Conservation (phyloP, 2,329 filamentous ascomycete species). For the Trichoderma pleuroti region DNA sequence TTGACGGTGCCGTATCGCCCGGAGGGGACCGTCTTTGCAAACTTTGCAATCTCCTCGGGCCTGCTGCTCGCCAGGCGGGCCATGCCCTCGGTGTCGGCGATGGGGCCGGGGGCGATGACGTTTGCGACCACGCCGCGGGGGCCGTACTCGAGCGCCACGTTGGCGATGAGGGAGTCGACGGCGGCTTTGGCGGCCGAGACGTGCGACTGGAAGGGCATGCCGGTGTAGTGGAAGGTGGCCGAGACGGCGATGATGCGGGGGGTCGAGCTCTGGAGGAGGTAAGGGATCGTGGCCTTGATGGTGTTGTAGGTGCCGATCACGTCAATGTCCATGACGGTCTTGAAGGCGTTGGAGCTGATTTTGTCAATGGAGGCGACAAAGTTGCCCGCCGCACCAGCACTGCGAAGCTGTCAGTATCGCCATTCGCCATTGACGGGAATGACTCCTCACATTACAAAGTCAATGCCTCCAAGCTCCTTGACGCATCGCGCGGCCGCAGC, state of each 20-base stretch:
- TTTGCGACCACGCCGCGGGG: conserved; percentile 85
- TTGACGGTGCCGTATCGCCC: conserved; percentile 75
- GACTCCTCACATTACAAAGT: conserved; percentile 76
- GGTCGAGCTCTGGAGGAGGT: conserved; percentile 70
- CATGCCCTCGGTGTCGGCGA: conserved; percentile 80
- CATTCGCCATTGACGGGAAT: neutral
- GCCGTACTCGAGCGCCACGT: conserved; percentile 83
- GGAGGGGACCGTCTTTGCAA: conserved; percentile 57
- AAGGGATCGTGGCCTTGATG: conserved; percentile 82
- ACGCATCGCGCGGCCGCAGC: conserved; percentile 75
- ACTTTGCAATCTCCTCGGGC: conserved; percentile 32
- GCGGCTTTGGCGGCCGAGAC: conserved; percentile 89
- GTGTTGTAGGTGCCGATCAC: conserved; percentile 92
- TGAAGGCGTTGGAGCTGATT: conserved; percentile 86
- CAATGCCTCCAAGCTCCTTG: conserved; percentile 79
- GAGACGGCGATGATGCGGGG: conserved; percentile 88
- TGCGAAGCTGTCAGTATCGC: conserved; percentile 33
- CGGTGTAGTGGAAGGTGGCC: conserved; percentile 87
- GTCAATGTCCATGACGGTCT: conserved; percentile 93
- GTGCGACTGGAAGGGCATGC: conserved; percentile 80
- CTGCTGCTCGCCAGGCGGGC: conserved; percentile 52
- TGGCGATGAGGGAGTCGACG: conserved; percentile 78
- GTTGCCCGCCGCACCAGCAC: conserved; percentile 91
- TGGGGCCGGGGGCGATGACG: conserved; percentile 82
- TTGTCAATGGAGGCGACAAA: conserved; percentile 83